Percentiles rank a stretch among this genome's conserved stretches.
These are phyloP conservation scores for Colletotrichum tropicicola DNA, from an alignment of 2,329 filamentous ascomycete genomes.

Conservation along the genomic window DNA sequence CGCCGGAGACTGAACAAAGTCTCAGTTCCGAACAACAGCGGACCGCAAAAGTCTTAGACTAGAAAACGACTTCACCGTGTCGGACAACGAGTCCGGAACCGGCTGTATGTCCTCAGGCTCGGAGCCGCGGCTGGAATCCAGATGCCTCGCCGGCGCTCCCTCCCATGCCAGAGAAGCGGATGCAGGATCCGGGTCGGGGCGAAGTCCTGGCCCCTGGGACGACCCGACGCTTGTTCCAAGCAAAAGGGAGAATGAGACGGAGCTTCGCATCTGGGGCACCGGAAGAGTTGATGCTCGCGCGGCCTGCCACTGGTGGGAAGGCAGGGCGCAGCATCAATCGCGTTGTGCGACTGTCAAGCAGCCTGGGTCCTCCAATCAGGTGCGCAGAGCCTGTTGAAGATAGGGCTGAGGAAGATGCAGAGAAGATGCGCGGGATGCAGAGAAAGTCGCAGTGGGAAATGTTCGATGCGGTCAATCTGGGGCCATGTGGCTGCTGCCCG, in stretches of 20 bases:
- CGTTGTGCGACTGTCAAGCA: no score
- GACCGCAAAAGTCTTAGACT: background rate
- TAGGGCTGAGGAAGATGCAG: slow-evolving; percentile 28
- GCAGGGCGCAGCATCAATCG: background rate
- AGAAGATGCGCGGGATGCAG: slow-evolving; percentile 1
- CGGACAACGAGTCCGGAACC: slow-evolving; percentile 7
- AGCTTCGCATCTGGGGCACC: slow-evolving; percentile 8
- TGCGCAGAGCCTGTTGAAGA: background rate
- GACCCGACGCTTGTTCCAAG: background rate
- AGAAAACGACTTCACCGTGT: background rate
- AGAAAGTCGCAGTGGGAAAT: background rate
- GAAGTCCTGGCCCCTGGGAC: background rate
- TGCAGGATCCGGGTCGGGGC: background rate
- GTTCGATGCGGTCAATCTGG: slow-evolving; percentile 1
- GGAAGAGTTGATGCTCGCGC: background rate
- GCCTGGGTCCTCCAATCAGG: no score
- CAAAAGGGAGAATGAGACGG: slow-evolving; percentile 3
- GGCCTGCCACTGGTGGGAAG: background rate
- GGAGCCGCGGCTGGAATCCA: background rate
- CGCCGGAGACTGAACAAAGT: background rate
- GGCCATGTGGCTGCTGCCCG: slow-evolving; percentile 1
- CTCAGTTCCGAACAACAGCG: background rate
- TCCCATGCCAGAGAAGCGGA: slow-evolving; percentile 5
- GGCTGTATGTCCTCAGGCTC: background rate
- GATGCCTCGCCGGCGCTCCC: slow-evolving; percentile 1